Conservation (phyloP, 129 eudicot genomes). For the Cynara cardunculus region DNA sequence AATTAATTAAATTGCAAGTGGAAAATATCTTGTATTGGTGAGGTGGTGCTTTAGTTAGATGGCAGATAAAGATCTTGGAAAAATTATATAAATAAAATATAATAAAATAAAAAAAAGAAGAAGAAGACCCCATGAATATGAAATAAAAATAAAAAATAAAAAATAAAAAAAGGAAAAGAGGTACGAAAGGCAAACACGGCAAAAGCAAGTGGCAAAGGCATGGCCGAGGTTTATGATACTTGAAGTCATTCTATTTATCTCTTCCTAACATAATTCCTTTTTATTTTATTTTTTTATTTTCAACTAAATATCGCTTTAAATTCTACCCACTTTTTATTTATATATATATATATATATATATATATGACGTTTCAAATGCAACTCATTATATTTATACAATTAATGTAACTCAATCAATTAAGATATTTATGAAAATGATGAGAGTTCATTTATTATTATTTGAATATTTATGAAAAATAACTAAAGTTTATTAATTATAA, state of each 20-base stretch:
- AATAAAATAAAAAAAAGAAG: background rate
- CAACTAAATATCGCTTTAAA: background rate
- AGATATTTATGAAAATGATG: too few species aligned
- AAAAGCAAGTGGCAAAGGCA: background rate
- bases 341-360: too few species aligned
- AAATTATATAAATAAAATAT: background rate
- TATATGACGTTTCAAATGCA: too few species aligned
- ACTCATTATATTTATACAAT: too few species aligned
- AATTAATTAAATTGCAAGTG: background rate
- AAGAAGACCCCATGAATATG: slow-evolving; percentile 8
- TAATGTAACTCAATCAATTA: too few species aligned
- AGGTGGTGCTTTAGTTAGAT: slow-evolving; percentile 31
- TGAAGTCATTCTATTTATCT: background rate
- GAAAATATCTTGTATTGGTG: slow-evolving; percentile 32
- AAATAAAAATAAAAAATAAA: background rate
- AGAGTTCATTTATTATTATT: too few species aligned
- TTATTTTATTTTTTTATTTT: background rate
- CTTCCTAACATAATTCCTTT: background rate
- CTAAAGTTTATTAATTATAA: too few species aligned
- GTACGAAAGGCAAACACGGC: slow-evolving; percentile 8
- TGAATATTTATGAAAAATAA: too few species aligned
- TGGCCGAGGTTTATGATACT: background rate
- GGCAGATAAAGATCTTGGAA: slow-evolving; percentile 14
- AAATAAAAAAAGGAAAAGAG: background rate
- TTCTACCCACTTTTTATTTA: too few species aligned